Conservation (phyloP, 208 protist species). For the Trypanosoma lewisi region DNA sequence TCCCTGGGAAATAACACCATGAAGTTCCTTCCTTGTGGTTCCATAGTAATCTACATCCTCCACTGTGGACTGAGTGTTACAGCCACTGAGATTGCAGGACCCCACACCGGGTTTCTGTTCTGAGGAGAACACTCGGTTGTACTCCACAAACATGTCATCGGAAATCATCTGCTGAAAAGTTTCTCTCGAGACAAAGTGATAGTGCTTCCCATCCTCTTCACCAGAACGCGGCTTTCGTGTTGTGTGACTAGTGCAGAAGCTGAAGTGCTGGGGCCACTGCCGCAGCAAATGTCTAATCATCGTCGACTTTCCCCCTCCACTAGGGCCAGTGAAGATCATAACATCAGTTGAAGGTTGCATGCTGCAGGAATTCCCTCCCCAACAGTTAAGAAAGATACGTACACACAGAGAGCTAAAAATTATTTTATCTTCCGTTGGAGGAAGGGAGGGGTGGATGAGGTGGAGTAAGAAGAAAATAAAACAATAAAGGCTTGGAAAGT, state of each 20-base stretch:
- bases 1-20: constrained; percentile 40
- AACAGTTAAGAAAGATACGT: too few relatives aligned
- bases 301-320: constrained; percentile 88
- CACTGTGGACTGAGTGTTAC: neutral
- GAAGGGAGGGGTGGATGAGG: too few relatives aligned
- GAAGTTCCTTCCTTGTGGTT: constrained; percentile 69
- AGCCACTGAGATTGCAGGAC: neutral
- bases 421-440: too few relatives aligned
- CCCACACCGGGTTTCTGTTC: neutral
- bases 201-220: constrained; percentile 82
- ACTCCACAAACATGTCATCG: constrained; percentile 72
- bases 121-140: constrained; percentile 55
- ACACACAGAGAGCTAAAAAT: too few relatives aligned
- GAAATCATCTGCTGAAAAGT: constrained; percentile 56
- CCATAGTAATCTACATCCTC: constrained; percentile 73
- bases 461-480: too few relatives aligned
- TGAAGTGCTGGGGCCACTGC: constrained; percentile 60
- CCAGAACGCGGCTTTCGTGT: constrained; percentile 71
- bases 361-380: too few relatives aligned
- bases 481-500: too few relatives aligned
- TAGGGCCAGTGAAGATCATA: constrained; percentile 83
- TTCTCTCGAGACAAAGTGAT: constrained; percentile 72
- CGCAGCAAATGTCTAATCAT: constrained; percentile 62
- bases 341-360: constrained; percentile 33
- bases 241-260: constrained; percentile 89